Conservation (phyloP, 306 rosid species). For the Rubus idaeus region DNA sequence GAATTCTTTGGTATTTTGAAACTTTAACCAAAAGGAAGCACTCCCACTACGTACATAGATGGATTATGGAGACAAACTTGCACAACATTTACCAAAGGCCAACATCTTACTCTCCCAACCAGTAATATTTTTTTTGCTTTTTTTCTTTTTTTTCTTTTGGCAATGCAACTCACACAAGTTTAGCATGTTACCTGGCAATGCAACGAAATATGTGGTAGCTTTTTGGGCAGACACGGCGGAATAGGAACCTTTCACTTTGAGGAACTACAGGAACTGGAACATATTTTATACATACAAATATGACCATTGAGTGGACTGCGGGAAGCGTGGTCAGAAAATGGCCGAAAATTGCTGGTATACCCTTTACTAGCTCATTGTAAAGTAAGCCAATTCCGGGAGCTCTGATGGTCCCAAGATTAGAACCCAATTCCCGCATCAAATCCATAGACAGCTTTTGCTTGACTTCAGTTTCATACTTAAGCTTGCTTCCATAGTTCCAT, state of each 20-base stretch:
- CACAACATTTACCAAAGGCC: neutral
- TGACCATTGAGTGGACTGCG: conserved; percentile 74
- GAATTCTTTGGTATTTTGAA: neutral
- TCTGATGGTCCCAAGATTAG: conserved; percentile 87
- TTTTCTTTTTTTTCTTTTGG: neutral
- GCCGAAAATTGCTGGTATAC: conserved; percentile 93
- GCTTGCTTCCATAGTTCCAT: conserved; percentile 98
- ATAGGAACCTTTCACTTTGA: conserved; percentile 97
- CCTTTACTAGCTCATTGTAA: conserved; percentile 93
- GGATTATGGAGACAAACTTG: neutral
- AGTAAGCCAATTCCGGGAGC: conserved; percentile 97
- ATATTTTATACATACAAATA: conserved; percentile 90
- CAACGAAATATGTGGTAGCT: conserved; percentile 89
- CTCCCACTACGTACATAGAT: neutral
- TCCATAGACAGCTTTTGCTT: conserved; percentile 84
- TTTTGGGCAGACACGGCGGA: conserved; percentile 92
- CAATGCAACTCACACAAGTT: neutral
- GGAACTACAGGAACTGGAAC: conserved; percentile 92
- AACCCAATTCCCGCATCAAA: conserved; percentile 83
- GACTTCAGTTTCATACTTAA: conserved; percentile 93
- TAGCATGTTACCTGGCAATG: conserved; percentile 62
- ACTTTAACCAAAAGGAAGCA: neutral
- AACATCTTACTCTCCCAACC: neutral
- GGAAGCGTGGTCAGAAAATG: conserved; percentile 83
- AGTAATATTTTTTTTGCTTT: neutral